Evolutionary conservation across 805 yeast genomes (phyloP).

Genomic region (Torulaspora gathmanii): DNA sequence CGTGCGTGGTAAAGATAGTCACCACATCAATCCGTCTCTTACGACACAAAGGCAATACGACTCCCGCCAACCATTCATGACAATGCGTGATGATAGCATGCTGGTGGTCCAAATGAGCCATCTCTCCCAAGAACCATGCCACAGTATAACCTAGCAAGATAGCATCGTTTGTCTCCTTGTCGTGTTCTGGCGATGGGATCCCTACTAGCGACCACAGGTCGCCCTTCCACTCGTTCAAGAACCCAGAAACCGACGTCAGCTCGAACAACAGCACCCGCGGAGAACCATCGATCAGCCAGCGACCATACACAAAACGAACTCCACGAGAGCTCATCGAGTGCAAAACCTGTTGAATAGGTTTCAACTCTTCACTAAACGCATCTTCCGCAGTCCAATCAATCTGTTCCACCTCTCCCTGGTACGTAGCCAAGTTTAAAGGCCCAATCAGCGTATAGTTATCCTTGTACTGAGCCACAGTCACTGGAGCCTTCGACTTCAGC

Average conservation of each 20-base stretch:
- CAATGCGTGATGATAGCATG: slow-evolving; percentile 91
- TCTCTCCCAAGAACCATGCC: slow-evolving; percentile 96
- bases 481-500: slow-evolving; percentile 92
- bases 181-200: slow-evolving; percentile 89
- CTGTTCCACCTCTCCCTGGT: slow-evolving; percentile 78
- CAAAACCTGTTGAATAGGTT: slow-evolving; percentile 43
- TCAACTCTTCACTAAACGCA: slow-evolving; percentile 28
- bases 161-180: slow-evolving; percentile 86
- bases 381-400: slow-evolving; percentile 51
- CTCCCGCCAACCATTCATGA: slow-evolving; percentile 98
- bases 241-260: slow-evolving; percentile 62
- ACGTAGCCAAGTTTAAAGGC: slow-evolving; percentile 69
- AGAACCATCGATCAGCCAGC: slow-evolving; percentile 98
- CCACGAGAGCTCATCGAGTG: slow-evolving; percentile 81
- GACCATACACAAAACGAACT: slow-evolving; percentile 75
- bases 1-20: slow-evolving; percentile 95
- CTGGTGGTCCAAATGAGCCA: slow-evolving; percentile 74
- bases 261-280: slow-evolving; percentile 90
- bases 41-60: slow-evolving; percentile 87
- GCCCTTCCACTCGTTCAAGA: slow-evolving; percentile 87
- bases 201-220: slow-evolving; percentile 90
- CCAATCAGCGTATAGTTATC: slow-evolving; percentile 84
- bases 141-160: slow-evolving; percentile 87
- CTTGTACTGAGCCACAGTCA: slow-evolving; percentile 88
- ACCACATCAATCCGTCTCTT: slow-evolving; percentile 89